Base-by-base conservation (phyloP, 176 grass and related monocot species). In the Triticum dicoccoides region DNA sequence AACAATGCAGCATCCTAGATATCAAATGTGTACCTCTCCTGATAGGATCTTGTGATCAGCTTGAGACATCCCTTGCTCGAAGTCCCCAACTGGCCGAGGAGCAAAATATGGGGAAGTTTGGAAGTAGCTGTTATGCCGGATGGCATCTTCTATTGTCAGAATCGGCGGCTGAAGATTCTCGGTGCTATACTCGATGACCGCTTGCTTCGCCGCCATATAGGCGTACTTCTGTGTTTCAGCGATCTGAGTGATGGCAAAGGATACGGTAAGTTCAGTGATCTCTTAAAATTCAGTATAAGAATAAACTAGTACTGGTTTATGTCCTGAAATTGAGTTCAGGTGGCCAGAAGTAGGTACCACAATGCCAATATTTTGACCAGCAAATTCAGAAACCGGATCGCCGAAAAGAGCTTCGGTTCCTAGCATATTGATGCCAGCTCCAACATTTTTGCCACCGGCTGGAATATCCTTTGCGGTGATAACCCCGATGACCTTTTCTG, bases 41-140 rank as follows among this genome's bases (percentile, higher is more conserved):
- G 85, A 91, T 66, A 90, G 64, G 58, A 94, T 94, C 81, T 92
- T 94, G 58, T 97, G 95, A 69, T 97, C 95, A 87, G 95, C 95
- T 88, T 92, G 82, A 62, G 82, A 83, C 95, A 97, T 97, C 74
- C 90, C 95, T 88, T 91, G 51, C n/a, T 89, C 82, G 62, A 91
- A 89, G 61, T 97, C 87, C 51, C 95, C 95, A 72, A 91, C 52
- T 81, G 88, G 85, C 68, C 88, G 86, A 69, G 87, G 87, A 82
- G 56, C 68, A 14, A 93, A 73, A 77, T 79, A 81, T 49, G 92
- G 85, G 61, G 87, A 89, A 9, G 42, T 6, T 14, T 32, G 51
- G 66, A 97, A 80, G 89, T 89, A 97, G 82, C 92, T 94, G 29
- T 78, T 80, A 69, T 83, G 63, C 71, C 89, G 69, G 20, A 88